phyloP scores from a whole-genome alignment of 1,139 yeast species.

The Geotrichum australiense region DNA sequence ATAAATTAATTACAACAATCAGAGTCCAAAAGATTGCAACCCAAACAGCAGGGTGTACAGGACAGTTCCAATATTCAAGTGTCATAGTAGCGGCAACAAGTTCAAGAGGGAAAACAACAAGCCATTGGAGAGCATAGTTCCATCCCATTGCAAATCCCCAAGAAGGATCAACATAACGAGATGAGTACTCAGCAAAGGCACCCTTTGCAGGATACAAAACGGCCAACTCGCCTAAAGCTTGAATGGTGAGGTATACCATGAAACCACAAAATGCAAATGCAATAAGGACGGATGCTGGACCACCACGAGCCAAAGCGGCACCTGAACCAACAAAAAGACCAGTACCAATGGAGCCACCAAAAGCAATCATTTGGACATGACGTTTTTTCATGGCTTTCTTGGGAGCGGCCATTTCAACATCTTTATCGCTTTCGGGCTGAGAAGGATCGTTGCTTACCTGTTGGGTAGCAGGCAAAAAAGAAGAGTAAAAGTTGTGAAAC shows the following conservation, averaged over 20 bases:
- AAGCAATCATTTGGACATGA: conserved; percentile 56
- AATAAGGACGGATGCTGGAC: conserved; percentile 68
- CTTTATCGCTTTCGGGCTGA: conserved; percentile 9
- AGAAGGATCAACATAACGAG: conserved; percentile 61
- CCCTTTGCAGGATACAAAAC: conserved; percentile 68
- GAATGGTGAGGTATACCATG: conserved; percentile 62
- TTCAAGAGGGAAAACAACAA: conserved; percentile 70
- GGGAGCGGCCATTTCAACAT: conserved; percentile 5
- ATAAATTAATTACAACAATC: conserved; percentile 52
- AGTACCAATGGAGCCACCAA: conserved; percentile 74
- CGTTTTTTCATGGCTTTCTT: conserved; percentile 34
- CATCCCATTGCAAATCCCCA: conserved; percentile 80
- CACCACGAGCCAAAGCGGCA: conserved; percentile 53
- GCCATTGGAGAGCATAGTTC: conserved; percentile 79
- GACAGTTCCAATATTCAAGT: conserved; percentile 50
- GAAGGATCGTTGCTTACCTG: too few species aligned
- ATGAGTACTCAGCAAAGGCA: conserved; percentile 60
- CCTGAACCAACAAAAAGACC: conserved; percentile 68
- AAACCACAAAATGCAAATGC: conserved; percentile 57
- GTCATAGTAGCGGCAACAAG: conserved; percentile 74
- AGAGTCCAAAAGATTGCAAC: conserved; percentile 55
- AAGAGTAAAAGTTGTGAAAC: too few species aligned
- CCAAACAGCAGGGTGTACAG: conserved; percentile 49
- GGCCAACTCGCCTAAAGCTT: conserved; percentile 71
- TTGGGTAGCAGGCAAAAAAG: too few species aligned